Conservation (phyloP, 345 rosid genomes). For the Corchorus olitorius region DNA sequence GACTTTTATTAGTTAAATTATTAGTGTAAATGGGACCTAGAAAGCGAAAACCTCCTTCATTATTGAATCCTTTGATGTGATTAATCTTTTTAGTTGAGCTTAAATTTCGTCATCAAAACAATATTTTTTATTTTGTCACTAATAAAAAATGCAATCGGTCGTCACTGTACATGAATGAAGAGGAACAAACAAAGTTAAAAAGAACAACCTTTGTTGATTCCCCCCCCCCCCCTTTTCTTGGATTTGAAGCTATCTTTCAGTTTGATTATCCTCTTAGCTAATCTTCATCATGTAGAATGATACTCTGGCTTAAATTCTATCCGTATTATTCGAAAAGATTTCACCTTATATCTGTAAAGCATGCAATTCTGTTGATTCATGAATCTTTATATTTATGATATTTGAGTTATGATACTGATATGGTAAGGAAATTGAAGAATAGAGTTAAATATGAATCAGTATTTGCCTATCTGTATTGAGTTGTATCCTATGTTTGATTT, state of each 20-base stretch:
- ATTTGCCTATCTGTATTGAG: not conserved
- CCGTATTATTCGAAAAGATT: not conserved
- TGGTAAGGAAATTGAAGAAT: not conserved
- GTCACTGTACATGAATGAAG: not conserved
- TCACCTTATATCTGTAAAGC: not conserved
- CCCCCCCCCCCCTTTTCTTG: not conserved
- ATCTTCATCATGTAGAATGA: not conserved
- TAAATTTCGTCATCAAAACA: not conserved
- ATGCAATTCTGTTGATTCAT: not conserved
- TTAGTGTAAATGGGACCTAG: not conserved
- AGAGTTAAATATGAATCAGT: not conserved
- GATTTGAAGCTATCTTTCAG: not conserved
- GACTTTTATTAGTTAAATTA: not conserved
- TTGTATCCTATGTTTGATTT: not conserved
- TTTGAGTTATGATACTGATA: not conserved
- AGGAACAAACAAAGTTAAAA: not conserved
- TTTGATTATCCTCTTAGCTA: not conserved
- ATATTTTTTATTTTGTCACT: not conserved
- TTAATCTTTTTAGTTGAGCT: not conserved
- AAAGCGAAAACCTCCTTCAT: not conserved
- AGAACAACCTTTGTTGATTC: not conserved
- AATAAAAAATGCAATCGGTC: not conserved
- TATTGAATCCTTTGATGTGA: not conserved
- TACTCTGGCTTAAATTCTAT: not conserved
- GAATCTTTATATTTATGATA: not conserved